Conservation (phyloP, 2,329 filamentous ascomycete species). For the Neurospora crassa region DNA sequence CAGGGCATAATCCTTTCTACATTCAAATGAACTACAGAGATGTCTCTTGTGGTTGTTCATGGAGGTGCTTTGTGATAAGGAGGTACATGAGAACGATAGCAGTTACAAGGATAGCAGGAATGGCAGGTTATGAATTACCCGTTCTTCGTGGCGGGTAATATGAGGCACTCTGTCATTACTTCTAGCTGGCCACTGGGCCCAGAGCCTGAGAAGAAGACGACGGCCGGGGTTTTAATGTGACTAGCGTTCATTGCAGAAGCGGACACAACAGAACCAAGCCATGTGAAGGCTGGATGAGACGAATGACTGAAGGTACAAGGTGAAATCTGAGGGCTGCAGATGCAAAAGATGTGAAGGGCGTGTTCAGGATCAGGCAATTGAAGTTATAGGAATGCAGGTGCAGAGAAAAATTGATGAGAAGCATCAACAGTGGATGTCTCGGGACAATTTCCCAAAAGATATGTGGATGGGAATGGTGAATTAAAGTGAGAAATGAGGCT, state of each 20-base stretch:
- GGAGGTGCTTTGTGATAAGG: not conserved
- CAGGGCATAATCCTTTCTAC: not conserved
- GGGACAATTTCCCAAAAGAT: not conserved
- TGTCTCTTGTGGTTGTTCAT: not conserved
- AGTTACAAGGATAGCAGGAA: not conserved
- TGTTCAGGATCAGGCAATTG: not conserved
- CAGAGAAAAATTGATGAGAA: not conserved
- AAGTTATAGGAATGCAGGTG: not conserved
- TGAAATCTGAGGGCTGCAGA: not conserved
- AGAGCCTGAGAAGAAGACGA: not conserved
- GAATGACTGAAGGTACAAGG: not conserved
- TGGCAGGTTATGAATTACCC: not conserved
- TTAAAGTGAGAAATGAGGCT: not conserved
- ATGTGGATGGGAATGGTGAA: not conserved
- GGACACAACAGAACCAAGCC: too few relatives aligned
- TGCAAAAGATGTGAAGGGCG: not conserved
- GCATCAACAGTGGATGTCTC: not conserved
- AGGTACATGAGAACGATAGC: not conserved
- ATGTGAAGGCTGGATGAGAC: too few relatives aligned
- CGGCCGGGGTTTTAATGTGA: not conserved
- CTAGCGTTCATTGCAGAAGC: too few relatives aligned
- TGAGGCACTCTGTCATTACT: not conserved
- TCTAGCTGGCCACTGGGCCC: not conserved
- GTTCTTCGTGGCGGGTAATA: not conserved
- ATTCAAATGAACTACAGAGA: not conserved